Evolutionary conservation across 2,329 filamentous ascomycete genomes (phyloP).

Genomic region (Paracoccidioides brasiliensis): DNA sequence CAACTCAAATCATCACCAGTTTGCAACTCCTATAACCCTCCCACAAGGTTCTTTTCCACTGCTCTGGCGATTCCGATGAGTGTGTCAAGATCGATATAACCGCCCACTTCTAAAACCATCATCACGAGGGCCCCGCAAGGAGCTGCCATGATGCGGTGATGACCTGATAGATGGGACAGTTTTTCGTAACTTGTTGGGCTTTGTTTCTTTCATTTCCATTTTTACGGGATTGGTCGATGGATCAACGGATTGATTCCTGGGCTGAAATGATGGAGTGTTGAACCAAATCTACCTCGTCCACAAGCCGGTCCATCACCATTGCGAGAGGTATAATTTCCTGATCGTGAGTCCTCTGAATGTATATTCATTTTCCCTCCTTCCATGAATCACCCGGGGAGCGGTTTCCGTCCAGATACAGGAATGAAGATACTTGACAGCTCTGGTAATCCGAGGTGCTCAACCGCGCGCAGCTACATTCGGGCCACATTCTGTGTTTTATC

Average conservation of each 20-base stretch:
- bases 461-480: conserved; percentile 19
- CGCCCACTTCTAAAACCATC: conserved; percentile 68
- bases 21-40: conserved; percentile 16
- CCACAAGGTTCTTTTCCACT: conserved; percentile 30
- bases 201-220: background rate
- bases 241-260: background rate
- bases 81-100: conserved; percentile 50
- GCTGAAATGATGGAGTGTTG: background rate
- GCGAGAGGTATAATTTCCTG: background rate
- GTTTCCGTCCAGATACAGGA: background rate
- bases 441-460: conserved; percentile 35
- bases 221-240: background rate
- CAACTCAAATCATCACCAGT: conserved; percentile 63
- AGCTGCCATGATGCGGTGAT: conserved; percentile 34
- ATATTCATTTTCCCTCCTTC: conserved; percentile 1
- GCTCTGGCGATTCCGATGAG: conserved; percentile 58
- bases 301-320: background rate
- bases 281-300: background rate
- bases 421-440: conserved; percentile 30
- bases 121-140: conserved; percentile 44
- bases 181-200: conserved; percentile 4
- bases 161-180: conserved; percentile 34
- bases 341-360: background rate
- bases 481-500: conserved; percentile 2
- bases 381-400: background rate